These are phyloP conservation scores for Nitzschia sp. DNA, from an alignment of 108 stramenopile genomes.

Conservation along the genomic window DNA sequence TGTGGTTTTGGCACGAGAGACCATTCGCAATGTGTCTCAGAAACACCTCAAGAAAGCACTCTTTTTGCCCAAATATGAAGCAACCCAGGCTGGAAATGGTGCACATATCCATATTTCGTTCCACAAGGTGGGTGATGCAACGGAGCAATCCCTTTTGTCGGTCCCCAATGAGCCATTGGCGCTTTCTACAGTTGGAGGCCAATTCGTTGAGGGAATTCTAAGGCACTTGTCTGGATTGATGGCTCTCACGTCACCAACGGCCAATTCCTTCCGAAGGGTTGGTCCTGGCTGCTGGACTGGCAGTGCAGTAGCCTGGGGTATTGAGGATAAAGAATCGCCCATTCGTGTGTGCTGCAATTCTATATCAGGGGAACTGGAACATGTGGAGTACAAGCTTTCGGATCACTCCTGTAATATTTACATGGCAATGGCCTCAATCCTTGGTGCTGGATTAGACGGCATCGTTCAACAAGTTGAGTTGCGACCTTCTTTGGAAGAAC, in stretches of 20 bases:
- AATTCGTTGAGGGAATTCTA: constrained; percentile 78
- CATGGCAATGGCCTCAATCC: constrained; percentile 58
- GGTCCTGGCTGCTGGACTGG: constrained; percentile 87
- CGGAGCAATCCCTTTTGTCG: not conserved
- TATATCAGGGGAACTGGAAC: constrained; percentile 41
- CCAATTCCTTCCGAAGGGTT: constrained; percentile 70
- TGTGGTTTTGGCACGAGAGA: constrained; percentile 66
- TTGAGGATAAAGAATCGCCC: constrained; percentile 77
- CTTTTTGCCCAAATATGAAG: constrained; percentile 72
- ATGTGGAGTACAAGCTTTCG: constrained; percentile 72
- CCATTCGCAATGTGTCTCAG: constrained; percentile 59
- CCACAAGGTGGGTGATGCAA: constrained; percentile 9
- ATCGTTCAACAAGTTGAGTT: constrained; percentile 39
- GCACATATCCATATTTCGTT: constrained; percentile 78
- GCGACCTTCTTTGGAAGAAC: constrained; percentile 40
- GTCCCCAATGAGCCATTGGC: constrained; percentile 7
- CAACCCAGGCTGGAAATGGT: constrained; percentile 68
- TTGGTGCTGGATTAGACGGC: constrained; percentile 68
- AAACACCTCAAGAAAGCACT: constrained; percentile 52
- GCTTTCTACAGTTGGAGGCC: constrained; percentile 22
- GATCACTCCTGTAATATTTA: constrained; percentile 75
- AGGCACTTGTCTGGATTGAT: constrained; percentile 62
- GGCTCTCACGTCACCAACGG: constrained; percentile 67
- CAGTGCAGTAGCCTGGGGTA: constrained; percentile 56
- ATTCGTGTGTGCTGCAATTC: constrained; percentile 64